These are phyloP conservation scores for Batkoa obscura DNA, from an alignment of 371 early-diverging fungal genomes.

Conservation along the genomic window DNA sequence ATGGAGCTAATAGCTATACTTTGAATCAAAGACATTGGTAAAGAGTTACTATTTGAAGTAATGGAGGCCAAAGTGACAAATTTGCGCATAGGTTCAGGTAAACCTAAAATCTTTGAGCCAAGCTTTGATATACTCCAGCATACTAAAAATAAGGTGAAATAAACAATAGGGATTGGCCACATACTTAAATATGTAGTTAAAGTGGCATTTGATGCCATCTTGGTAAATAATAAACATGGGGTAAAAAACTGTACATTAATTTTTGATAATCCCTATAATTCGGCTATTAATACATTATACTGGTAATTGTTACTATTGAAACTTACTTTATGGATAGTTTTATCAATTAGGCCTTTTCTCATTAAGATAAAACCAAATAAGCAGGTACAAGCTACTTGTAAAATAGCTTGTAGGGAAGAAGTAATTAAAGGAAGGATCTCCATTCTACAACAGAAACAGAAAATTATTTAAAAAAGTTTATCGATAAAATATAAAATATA, in stretches of 20 bases:
- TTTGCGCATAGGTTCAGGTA: slow-evolving; percentile 20
- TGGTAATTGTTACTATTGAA: not conserved
- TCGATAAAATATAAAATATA: no score
- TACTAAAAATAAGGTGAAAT: slow-evolving; percentile 28
- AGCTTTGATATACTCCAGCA: slow-evolving; percentile 22
- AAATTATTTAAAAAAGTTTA: no score
- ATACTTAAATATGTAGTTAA: slow-evolving; percentile 32
- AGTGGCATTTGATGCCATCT: slow-evolving; percentile 37
- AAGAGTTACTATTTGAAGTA: slow-evolving; percentile 50
- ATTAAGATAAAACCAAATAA: slow-evolving; percentile 1
- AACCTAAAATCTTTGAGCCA: slow-evolving; percentile 15
- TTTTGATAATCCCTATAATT: slow-evolving; percentile 32
- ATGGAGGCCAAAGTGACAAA: slow-evolving; percentile 45
- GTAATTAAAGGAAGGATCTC: not conserved
- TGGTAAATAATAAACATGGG: slow-evolving; percentile 52
- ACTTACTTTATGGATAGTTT: slow-evolving; percentile 4
- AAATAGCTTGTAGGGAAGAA: slow-evolving; percentile 5
- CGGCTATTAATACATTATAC: not conserved
- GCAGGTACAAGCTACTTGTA: slow-evolving; percentile 6
- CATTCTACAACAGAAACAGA: no score
- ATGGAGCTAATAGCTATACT: slow-evolving; percentile 47
- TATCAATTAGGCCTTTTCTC: not conserved
- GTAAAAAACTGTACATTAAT: slow-evolving; percentile 53
- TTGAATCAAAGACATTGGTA: slow-evolving; percentile 48
- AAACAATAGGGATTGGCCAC: slow-evolving; percentile 46